A percentile compares a stretch with the other conserved stretches of the same genome.
These are phyloP conservation scores for Suillus occidentalis DNA, from an alignment of 768 basidiomycete species.

Conservation along the genomic window DNA sequence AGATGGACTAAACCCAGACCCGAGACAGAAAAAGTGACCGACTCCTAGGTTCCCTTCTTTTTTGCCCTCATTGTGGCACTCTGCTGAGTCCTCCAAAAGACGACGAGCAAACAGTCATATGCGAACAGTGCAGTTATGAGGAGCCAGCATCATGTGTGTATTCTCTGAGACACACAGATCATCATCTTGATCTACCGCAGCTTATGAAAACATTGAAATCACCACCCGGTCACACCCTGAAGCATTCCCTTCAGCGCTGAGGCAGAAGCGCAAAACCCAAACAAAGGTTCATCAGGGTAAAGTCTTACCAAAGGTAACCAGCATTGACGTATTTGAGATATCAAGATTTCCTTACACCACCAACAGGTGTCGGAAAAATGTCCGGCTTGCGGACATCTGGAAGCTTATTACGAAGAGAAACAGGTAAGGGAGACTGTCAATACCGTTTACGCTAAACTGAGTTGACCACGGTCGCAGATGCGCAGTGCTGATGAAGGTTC, in stretches of 20 bases:
- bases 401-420: constrained; percentile 86
- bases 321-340: constrained; percentile 30
- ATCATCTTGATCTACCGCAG: constrained; percentile 39
- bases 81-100: constrained; percentile 80
- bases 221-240: constrained; percentile 90
- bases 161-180: not conserved
- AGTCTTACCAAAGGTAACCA: constrained; percentile 63
- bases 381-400: constrained; percentile 79
- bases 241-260: constrained; percentile 87
- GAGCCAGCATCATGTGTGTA: constrained; percentile 88
- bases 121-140: constrained; percentile 85
- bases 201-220: constrained; percentile 90
- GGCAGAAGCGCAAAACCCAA: constrained; percentile 87
- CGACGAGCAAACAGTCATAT: constrained; percentile 70
- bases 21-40: not conserved
- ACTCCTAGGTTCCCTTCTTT: constrained; percentile 78
- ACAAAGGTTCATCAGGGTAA: constrained; percentile 75
- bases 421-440: constrained; percentile 51
- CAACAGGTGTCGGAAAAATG: constrained; percentile 85
- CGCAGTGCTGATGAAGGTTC: constrained; percentile 94
- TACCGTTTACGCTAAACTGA: not conserved
- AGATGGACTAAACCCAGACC: not conserved
- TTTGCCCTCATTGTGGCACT: constrained; percentile 93
- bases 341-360: constrained; percentile 1
- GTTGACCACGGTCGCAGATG: constrained; percentile 43